phyloP scores from a whole-genome alignment of 164 flowering plant genomes.

The Piper betle region DNA sequence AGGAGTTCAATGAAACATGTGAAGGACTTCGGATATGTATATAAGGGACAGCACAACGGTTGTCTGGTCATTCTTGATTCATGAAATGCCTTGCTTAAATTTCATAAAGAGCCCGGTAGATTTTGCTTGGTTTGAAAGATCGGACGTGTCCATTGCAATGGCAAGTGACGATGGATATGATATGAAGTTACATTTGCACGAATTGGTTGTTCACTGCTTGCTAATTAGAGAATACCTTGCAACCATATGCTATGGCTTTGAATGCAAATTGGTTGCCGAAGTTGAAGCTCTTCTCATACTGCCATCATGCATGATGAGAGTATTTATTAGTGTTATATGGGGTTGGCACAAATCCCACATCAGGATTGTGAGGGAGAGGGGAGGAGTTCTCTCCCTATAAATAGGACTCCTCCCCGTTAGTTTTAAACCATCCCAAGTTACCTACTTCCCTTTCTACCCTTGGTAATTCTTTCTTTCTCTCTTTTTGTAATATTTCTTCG shows the following conservation, averaged over 20 bases:
- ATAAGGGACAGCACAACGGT: slow-evolving; percentile 11
- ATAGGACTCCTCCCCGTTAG: no score
- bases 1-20: slow-evolving; percentile 22
- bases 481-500: no score
- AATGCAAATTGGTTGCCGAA: slow-evolving; percentile 10
- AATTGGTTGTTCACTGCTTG: slow-evolving; percentile 41
- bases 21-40: slow-evolving; percentile 21
- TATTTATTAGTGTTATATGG: no score
- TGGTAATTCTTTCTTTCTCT: no score
- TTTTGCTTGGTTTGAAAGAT: slow-evolving; percentile 28
- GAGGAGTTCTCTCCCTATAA: no score
- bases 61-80: slow-evolving; percentile 32
- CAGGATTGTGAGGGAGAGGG: no score
- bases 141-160: slow-evolving; percentile 6
- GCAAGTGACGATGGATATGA: slow-evolving; percentile 3
- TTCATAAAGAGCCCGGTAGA: slow-evolving; percentile 26
- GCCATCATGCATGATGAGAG: not conserved
- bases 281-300: slow-evolving; percentile 8
- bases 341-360: no score
- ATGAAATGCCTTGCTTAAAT: slow-evolving; percentile 18
- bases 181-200: slow-evolving; percentile 11
- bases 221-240: slow-evolving; percentile 38
- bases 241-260: slow-evolving; percentile 30
- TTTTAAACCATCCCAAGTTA: no score
- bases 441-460: no score